Percentiles rank a stretch among this genome's conserved stretches.
Conservation (phyloP, 768 basidiomycete species). For the Tulasnella sp. region DNA sequence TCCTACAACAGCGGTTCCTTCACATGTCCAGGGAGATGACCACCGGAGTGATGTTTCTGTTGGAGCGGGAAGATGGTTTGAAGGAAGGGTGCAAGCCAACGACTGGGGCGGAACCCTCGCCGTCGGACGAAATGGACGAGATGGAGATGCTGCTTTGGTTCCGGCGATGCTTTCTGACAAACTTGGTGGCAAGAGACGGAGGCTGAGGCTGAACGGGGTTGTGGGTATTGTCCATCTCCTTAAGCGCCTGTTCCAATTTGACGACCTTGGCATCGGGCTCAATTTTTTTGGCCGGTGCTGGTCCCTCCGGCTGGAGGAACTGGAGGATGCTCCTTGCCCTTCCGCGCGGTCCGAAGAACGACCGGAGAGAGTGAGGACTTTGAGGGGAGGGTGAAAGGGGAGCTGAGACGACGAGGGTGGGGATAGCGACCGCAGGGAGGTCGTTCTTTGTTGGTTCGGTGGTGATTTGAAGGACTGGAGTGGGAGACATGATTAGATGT, state of each 20-base stretch:
- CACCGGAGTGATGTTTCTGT: background rate
- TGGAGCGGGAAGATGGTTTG: background rate
- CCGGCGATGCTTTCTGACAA: background rate
- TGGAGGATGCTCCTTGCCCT: conserved; percentile 9
- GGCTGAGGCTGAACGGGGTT: background rate
- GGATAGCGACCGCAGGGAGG: background rate
- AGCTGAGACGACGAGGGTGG: background rate
- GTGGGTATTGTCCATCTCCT: background rate
- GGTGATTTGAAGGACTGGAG: background rate
- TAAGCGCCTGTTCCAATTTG: background rate
- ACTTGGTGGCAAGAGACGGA: background rate
- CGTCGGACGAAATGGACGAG: conserved; percentile 4
- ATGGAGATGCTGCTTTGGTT: conserved; percentile 8
- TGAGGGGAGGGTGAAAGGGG: background rate
- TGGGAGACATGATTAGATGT: background rate
- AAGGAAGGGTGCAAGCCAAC: background rate
- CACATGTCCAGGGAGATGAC: background rate
- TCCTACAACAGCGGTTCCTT: background rate
- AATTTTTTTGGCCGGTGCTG: background rate
- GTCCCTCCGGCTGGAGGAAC: background rate
- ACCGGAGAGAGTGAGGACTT: background rate
- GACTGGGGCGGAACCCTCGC: background rate
- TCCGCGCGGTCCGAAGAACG: background rate
- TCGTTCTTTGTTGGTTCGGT: background rate
- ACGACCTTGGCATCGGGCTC: background rate